Percentiles rank a stretch among this genome's conserved stretches.
Conservation (phyloP, 164 flowering plant genomes). For the Tetracentron sinense region DNA sequence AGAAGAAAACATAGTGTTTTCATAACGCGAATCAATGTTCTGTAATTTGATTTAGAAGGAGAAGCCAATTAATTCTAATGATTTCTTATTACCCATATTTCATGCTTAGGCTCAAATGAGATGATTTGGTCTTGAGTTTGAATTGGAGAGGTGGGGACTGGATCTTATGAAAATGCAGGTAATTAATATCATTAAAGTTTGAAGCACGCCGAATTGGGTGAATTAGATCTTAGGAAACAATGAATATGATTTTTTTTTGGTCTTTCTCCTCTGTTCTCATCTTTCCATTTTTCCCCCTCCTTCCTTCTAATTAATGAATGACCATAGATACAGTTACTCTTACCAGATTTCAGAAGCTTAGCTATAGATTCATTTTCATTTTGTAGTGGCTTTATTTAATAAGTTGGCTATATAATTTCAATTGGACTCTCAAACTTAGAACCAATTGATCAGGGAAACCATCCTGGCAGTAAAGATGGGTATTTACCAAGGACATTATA, state of each 20-base stretch:
- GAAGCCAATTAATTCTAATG: not conserved
- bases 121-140: not conserved
- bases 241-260: too few relatives aligned
- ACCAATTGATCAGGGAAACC: not conserved
- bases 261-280: not conserved
- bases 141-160: not conserved
- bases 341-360: not conserved
- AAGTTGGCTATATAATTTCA: too few relatives aligned
- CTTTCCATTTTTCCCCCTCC: too few relatives aligned
- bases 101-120: not conserved
- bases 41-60: not conserved
- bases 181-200: not conserved
- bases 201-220: not conserved
- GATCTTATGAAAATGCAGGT: not conserved
- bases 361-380: not conserved
- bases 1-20: not conserved
- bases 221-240: not conserved
- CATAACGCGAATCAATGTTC: not conserved
- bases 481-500: not conserved
- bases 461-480: not conserved
- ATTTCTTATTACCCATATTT: too few relatives aligned
- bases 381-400: too few relatives aligned
- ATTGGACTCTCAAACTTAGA: not conserved
- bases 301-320: not conserved
- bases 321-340: not conserved